Base-by-base conservation (phyloP, 2,329 filamentous ascomycete species). In the Xylaria sp. region DNA sequence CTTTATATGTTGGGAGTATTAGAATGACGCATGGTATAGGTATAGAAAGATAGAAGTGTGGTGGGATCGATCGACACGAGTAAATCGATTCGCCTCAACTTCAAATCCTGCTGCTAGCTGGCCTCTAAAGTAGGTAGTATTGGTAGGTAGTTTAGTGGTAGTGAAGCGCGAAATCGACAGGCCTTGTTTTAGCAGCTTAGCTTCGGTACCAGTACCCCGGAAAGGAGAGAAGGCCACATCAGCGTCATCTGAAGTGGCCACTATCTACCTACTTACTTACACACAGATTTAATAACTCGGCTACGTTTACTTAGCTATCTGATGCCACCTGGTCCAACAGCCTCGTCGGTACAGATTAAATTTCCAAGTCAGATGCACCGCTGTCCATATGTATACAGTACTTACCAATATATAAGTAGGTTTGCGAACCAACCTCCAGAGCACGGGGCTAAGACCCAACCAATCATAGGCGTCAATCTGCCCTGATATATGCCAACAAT, bases 11-110 rank as follows among this genome's bases (percentile, higher is more conserved):
- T 33, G 51, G 31, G 31, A 23, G 51, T 20, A 38, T 23, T 38
- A 3, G 31, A 56, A 56, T 38, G 33, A 54, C 53, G 13, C 33
- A 56, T 31, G 49, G 49, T 33, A 10, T n/a, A 46, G 5, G 9
- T 38, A 23, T 33, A 11, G 49, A 33, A 33, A 33, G 31, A 5
- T 20, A 53, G 49, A 51, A 31, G 10, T 38, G 36, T 11, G n/a
- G 49, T 6, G n/a, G 51, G 51, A 56, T 54, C 31, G 48, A 54
- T 62, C 17, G 48, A 54, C 31, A 10, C 9, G 28, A 23, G 33
- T 42, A 54, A 54, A 33, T 36, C 28, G 31, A 33, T 38, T 56
- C 51, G 51, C 51, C 31, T 56, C 51, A 54, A 28, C 51, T 54
- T 54, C 31, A 36, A 23, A n/a, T 54, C 7, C 28, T 17, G 48